Evolutionary conservation across 1,139 yeast genomes (phyloP), one percentile per base, ranked within the genome.

Genomic region (Sugiyamaella japonica): DNA sequence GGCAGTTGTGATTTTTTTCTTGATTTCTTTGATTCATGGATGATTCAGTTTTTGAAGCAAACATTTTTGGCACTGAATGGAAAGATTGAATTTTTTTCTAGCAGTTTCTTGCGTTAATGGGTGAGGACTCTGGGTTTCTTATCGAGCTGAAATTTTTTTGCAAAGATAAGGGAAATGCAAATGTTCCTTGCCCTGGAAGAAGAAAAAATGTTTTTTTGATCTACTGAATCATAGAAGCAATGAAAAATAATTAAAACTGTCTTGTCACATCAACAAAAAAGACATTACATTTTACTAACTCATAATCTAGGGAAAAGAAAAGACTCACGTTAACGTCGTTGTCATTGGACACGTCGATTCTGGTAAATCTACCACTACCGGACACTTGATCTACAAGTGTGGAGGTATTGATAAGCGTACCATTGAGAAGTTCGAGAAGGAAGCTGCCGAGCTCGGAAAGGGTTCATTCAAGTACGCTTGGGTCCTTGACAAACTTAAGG

Each of bases 261-360:
- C 34, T 5, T 5, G 39, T 10, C 16, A 7, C 3, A 40, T 7
- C 3, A 10, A 9, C 3, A 10, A 16, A 15, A 3, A 7, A 17
- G 6, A 29, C 7, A 25, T 47, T n/a, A n/a, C n/a, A n/a, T n/a
- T n/a, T n/a, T n/a, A 12, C 46, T 48, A 40, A 48, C 46, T 23
- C 10, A 16, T 31, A 10, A 28, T n/a, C 40, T 50, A 66, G 91
- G 93, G 96, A 84, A 89, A 89, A 80, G 96, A 86, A 76, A 90
- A 89, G 87, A 75, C 83, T 80, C 98, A 91, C 89, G 87, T 91
- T 81, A 91, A 91, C 96, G 93, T 91, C 81, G 98, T 91, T 80
- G 98, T 91, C 77, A 91, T 91, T 79, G 98, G 98, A 80, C 98
- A 90, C 95, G 97, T 89, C 96, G 97, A 89, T 82, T 89, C 97